These are phyloP conservation scores for Calamus simplicifolius DNA, from an alignment of 176 grass and related monocot genomes.

Conservation along the genomic window DNA sequence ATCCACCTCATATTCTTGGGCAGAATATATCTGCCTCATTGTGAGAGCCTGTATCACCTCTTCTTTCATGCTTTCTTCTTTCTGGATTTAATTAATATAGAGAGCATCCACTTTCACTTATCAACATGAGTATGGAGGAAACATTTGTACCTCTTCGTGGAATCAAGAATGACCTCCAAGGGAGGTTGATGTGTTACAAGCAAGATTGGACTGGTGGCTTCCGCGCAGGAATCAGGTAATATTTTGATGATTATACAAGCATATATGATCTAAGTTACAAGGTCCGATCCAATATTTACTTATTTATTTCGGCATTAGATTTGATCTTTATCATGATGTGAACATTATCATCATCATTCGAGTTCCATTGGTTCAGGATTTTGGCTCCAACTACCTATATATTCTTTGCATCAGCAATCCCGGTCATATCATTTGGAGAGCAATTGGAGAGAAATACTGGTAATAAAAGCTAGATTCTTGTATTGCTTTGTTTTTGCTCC, in stretches of 20 bases:
- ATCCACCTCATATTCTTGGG: too few species aligned
- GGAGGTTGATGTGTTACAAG: slow-evolving; percentile 79
- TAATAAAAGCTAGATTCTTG: slow-evolving; percentile 18
- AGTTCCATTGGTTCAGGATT: slow-evolving; percentile 35
- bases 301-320: too few species aligned
- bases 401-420: slow-evolving; percentile 98
- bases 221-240: slow-evolving; percentile 69
- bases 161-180: slow-evolving; percentile 77
- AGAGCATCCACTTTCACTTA: not conserved
- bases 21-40: too few species aligned
- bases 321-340: too few species aligned
- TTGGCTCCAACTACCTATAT: slow-evolving; percentile 96
- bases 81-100: not conserved
- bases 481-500: too few species aligned
- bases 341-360: too few species aligned
- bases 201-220: slow-evolving; percentile 94
- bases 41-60: too few species aligned
- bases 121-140: slow-evolving; percentile 55
- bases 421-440: slow-evolving; percentile 97
- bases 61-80: too few species aligned
- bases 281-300: too few species aligned
- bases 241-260: too few species aligned
- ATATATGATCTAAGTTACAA: too few species aligned
- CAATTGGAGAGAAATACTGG: slow-evolving; percentile 91
- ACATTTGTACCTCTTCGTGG: slow-evolving; percentile 77